Percentiles rank a stretch among this genome's conserved stretches.
Evolutionary conservation across 371 early-diverging fungal species (phyloP).

Genomic region (Mucor saturninus): DNA sequence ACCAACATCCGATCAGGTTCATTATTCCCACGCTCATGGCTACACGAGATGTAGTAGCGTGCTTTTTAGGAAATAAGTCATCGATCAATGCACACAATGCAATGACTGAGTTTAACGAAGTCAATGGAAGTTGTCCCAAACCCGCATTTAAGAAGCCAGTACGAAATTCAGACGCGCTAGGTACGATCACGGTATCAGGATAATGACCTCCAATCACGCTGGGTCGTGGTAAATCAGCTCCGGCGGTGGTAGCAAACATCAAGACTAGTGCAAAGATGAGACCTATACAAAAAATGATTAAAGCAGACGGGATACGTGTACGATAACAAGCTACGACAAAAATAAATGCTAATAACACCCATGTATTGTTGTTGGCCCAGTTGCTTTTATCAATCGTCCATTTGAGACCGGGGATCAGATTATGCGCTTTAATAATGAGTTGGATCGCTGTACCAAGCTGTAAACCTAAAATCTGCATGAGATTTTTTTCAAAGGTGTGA

Average conservation of each 20-base stretch:
- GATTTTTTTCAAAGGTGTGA: background rate
- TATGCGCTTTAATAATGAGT: slow-evolving; percentile 75
- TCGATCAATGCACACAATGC: slow-evolving; percentile 80
- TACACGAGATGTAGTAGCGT: slow-evolving; percentile 63
- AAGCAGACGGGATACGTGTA: slow-evolving; percentile 72
- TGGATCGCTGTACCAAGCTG: slow-evolving; percentile 87
- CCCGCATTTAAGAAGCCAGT: slow-evolving; percentile 80
- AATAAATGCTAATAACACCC: slow-evolving; percentile 71
- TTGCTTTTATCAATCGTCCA: slow-evolving; percentile 40
- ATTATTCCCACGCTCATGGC: slow-evolving; percentile 79
- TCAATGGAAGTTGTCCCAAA: slow-evolving; percentile 89
- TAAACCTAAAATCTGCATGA: slow-evolving; percentile 45
- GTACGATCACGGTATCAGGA: slow-evolving; percentile 59
- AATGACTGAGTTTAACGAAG: slow-evolving; percentile 85
- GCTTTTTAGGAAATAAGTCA: slow-evolving; percentile 80
- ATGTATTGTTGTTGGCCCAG: slow-evolving; percentile 82
- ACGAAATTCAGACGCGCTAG: slow-evolving; percentile 69
- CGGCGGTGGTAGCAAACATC: slow-evolving; percentile 37
- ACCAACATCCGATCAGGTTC: slow-evolving; percentile 87
- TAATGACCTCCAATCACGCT: slow-evolving; percentile 62
- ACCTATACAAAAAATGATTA: slow-evolving; percentile 78
- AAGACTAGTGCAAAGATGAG: slow-evolving; percentile 70
- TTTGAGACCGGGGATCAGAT: slow-evolving; percentile 44
- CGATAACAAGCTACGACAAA: slow-evolving; percentile 74
- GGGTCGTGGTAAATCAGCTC: slow-evolving; percentile 37